Base-by-base conservation (phyloP, 148 eudicot genomes). In the Arctostaphylos glauca region DNA sequence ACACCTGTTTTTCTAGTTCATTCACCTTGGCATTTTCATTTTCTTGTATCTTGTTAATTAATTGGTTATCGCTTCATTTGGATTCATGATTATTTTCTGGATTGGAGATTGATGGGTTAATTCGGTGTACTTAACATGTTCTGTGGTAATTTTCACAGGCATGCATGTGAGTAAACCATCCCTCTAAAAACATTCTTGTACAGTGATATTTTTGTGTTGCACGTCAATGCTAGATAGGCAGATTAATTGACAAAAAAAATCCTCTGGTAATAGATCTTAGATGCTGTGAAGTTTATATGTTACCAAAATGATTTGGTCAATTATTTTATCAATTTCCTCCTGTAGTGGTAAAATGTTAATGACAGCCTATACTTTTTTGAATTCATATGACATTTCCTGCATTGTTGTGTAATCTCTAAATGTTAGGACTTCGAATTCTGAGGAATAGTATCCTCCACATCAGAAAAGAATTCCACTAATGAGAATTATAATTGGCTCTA, bases 401-500 rank as follows among this genome's bases (percentile, higher is more conserved):
- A 21, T 23, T 76, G 10, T n/a, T 76, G 10, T 5, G 5, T 76
- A 44, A 23, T 52, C 19, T 52, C 59, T 76, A 23, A 50, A 5
- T 50, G 78, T 76, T 52, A 9, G 59, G 58, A 50, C 44, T 76
- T 54, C 31, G 18, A 52, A 76, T 52, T 76, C 58, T 76, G 46
- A 52, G 50, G 43, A 23, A 12, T 76, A 50, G 78, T 64, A 64
- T 23, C 21, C 70, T 64, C 70, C 70, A 64, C 23, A 64, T 64
- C 70, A 64, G 43, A 64, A 64, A 64, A 64, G 31, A 64, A 10
- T 64, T 23, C 70, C 70, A 64, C 38, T 64, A 23, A 64, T 2
- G 70, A 23, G 41, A 23, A 23, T 23, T 64, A 64, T 64, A 9
- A 23, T 41, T 23, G 41, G 70, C 14, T 64, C 8, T 68, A 41